Evolutionary conservation across 163 green algal species (phyloP), one percentile per base, ranked within the genome.

Genomic region (Scenedesmus sp.): DNA sequence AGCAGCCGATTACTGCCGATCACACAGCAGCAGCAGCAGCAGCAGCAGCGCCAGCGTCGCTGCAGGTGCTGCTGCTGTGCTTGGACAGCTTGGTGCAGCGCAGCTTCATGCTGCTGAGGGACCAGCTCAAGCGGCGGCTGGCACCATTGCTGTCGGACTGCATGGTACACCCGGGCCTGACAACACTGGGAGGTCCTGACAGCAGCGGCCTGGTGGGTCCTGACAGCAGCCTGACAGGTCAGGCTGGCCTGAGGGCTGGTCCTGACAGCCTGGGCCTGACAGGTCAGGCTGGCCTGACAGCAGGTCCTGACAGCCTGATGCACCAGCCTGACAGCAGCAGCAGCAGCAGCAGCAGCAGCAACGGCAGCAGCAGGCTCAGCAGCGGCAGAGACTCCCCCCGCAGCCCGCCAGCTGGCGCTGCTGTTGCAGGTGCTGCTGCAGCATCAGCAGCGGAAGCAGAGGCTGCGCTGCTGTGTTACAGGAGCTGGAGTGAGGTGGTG

Each of bases 101-200:
- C 34, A 67, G 10, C 3, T 93, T 82, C 54, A 34, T 23, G 0
- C 20, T 86, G 26, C 70, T 93, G 2, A 66, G 90, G 18, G 90
- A 93, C 77, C 90, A 93, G 66, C 60, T 93, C 15, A 89, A 90
- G 54, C 70, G 90, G 1, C 70, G 90, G 52, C 59, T 93, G 13
- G 34, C 70, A 12, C 90, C 90, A 16, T 84, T 93, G 84, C 70
- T 93, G 3, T 62, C 90, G 34, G 73, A 93, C 57, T 93, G 90
- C 66, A 87, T 93, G 83, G 9, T 76, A 55, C 74, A 70, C 18
- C 87, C 66, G 13, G 52, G 56, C 57, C 62, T 54, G 57, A 60
- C 83, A 46, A 46, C 34, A 46, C 34, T 46, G 83, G 55, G 6
- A 10, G 83, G 34, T 57, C 12, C 57, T 57, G 54, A 20, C 52